Evolutionary conservation across 176 grass and related monocot genomes (phyloP).

Genomic region (Carex pumila): DNA sequence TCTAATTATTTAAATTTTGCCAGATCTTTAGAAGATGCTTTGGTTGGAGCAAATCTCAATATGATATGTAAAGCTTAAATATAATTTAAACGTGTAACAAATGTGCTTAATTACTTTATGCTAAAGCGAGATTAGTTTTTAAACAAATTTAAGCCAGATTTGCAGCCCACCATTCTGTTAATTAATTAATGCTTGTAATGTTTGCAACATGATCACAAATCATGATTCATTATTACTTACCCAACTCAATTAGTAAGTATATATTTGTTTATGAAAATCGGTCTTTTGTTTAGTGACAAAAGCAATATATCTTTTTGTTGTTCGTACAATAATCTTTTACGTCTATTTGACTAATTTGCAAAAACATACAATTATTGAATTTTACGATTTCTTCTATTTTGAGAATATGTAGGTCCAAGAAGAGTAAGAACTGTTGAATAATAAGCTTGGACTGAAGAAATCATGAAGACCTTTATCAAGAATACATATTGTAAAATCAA

Average conservation of each 20-base stretch:
- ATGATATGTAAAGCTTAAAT: not conserved
- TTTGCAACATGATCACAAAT: slow-evolving; percentile 8
- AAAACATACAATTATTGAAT: no score
- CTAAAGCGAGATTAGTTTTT: not conserved
- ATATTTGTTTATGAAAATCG: not conserved
- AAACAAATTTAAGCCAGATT: not conserved
- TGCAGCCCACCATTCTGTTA: not conserved
- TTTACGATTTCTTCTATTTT: no score
- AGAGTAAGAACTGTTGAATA: no score
- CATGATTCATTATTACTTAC: not conserved
- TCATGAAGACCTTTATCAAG: no score
- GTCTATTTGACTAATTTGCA: no score
- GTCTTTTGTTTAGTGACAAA: no score
- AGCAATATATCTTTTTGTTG: no score
- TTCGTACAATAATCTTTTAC: no score
- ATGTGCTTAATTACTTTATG: not conserved
- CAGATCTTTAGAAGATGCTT: slow-evolving; percentile 3
- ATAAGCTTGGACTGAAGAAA: no score
- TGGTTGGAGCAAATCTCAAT: not conserved
- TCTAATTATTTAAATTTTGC: not conserved
- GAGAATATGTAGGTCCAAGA: no score
- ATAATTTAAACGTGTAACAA: not conserved
- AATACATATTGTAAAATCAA: no score
- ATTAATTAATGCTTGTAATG: not conserved
- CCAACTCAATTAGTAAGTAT: slow-evolving; percentile 1